phyloP scores from a whole-genome alignment of 2,329 filamentous ascomycete species.

The Stagonosporopsis tanaceti region DNA sequence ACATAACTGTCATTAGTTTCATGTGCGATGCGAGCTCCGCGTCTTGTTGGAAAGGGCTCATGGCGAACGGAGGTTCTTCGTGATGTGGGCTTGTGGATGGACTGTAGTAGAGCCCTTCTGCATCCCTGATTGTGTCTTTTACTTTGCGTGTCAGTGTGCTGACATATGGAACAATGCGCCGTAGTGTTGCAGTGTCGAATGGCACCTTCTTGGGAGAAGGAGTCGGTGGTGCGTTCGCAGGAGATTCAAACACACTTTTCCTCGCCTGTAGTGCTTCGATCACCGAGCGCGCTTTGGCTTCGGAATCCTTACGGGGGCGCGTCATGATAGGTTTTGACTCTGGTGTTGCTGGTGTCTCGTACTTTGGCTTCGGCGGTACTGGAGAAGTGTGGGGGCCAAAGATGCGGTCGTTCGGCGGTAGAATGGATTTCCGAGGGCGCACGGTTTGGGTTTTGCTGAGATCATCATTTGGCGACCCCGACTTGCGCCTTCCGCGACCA shows the following conservation, averaged over 20 bases:
- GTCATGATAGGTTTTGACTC: constrained; percentile 40
- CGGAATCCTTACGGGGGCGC: constrained; percentile 63
- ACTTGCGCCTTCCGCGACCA: constrained; percentile 39
- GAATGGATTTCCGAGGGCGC: constrained; percentile 44
- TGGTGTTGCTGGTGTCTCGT: constrained; percentile 39
- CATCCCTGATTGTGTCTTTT: constrained; percentile 57
- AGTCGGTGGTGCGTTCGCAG: constrained; percentile 34
- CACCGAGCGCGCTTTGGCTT: constrained; percentile 67
- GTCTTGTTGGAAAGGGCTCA: constrained; percentile 44
- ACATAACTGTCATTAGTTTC: constrained; percentile 54
- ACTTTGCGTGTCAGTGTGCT: constrained; percentile 57
- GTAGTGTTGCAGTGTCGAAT: constrained; percentile 70
- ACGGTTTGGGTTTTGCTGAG: constrained; percentile 34
- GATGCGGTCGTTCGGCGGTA: constrained; percentile 47
- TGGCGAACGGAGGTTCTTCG: constrained; percentile 46
- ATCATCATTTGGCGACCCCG: constrained; percentile 41
- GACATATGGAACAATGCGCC: constrained; percentile 66
- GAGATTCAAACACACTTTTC: constrained; percentile 46
- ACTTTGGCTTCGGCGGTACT: constrained; percentile 34
- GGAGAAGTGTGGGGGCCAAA: constrained; percentile 47
- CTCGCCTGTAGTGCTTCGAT: constrained; percentile 67
- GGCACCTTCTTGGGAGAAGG: constrained; percentile 64
- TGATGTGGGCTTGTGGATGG: constrained; percentile 49
- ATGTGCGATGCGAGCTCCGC: constrained; percentile 47
- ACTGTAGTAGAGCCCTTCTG: constrained; percentile 57